These are phyloP conservation scores for Mallotus repandus DNA, from an alignment of 441 rosid species.

Conservation along the genomic window DNA sequence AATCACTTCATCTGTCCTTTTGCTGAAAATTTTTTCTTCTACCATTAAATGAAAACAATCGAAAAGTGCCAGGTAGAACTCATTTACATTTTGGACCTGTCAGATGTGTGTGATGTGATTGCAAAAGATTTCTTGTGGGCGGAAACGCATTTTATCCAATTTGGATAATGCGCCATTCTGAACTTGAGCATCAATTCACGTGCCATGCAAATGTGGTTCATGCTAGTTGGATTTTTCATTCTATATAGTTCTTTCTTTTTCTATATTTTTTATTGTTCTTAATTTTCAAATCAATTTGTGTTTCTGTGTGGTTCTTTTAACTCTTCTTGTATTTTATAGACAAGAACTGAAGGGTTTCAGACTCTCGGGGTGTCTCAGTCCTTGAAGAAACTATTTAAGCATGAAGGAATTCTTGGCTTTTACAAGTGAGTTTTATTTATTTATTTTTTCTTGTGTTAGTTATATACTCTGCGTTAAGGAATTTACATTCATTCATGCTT, in stretches of 20 bases:
- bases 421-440: slow-evolving; percentile 60
- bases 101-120: not conserved
- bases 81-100: not conserved
- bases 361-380: slow-evolving; percentile 75
- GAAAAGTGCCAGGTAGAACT: not conserved
- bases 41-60: not conserved
- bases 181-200: not conserved
- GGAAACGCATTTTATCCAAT: not conserved
- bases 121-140: not conserved
- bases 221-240: not conserved
- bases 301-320: not conserved
- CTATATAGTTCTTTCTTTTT: slow-evolving; percentile 2
- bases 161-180: not conserved
- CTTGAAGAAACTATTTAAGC: slow-evolving; percentile 67
- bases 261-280: slow-evolving; percentile 4
- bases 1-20: not conserved
- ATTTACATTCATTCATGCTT: slow-evolving; percentile 20
- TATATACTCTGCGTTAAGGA: not conserved
- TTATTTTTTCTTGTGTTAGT: slow-evolving; percentile 13
- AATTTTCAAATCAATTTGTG: not conserved
- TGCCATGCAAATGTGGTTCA: not conserved
- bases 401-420: slow-evolving; percentile 83
- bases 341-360: slow-evolving; percentile 77
- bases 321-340: slow-evolving; percentile 41
- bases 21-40: not conserved